These are phyloP conservation scores for Hypoxylon rubiginosum DNA, from an alignment of 2,329 filamentous ascomycete species.

Conservation along the genomic window DNA sequence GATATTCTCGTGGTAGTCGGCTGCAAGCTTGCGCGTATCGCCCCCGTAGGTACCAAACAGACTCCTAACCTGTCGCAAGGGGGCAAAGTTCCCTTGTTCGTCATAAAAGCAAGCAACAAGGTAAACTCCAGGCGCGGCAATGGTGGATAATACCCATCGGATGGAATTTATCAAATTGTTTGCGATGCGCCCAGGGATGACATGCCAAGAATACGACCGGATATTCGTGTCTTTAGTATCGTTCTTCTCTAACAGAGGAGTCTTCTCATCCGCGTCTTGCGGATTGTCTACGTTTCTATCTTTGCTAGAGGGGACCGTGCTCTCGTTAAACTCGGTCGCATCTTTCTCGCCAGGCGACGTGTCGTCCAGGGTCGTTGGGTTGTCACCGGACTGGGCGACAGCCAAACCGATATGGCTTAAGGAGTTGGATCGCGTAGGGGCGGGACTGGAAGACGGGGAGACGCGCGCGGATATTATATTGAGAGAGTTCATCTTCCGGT, in stretches of 20 bases:
- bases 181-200: constrained; percentile 77
- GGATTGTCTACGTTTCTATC: constrained; percentile 52
- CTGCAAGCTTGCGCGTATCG: constrained; percentile 64
- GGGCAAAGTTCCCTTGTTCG: constrained; percentile 81
- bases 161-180: constrained; percentile 81
- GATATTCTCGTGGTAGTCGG: constrained; percentile 53
- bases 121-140: constrained; percentile 85
- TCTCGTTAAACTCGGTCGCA: constrained; percentile 54
- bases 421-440: constrained; percentile 72
- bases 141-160: constrained; percentile 81
- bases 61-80: constrained; percentile 78
- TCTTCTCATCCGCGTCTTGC: constrained; percentile 71
- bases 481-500: constrained; percentile 91
- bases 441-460: constrained; percentile 70
- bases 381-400: constrained; percentile 57
- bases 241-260: constrained; percentile 70
- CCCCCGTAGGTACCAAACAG: constrained; percentile 66
- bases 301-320: constrained; percentile 47
- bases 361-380: constrained; percentile 50
- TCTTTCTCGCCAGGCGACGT: constrained; percentile 47
- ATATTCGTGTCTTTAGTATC: constrained; percentile 52
- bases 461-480: constrained; percentile 92
- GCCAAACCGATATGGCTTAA: constrained; percentile 66
- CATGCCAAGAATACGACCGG: constrained; percentile 64
- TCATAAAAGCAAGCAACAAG: constrained; percentile 87